Evolutionary conservation across 345 rosid genomes (phyloP).

Genomic region (Salix viminalis): DNA sequence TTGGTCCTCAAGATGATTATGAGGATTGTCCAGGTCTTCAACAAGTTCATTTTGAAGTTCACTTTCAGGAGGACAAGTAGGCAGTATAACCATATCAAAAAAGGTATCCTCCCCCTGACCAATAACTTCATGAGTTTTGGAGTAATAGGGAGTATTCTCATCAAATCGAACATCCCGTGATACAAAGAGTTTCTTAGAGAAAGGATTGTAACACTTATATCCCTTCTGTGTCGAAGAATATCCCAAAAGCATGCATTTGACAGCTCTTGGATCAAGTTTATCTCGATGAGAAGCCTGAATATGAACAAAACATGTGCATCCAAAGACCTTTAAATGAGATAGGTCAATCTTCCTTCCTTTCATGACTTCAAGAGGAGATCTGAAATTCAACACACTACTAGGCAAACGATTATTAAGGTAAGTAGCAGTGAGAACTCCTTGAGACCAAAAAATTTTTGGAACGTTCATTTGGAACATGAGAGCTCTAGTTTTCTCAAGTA

Average conservation of each 20-base stretch:
- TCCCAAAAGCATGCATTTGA: background rate
- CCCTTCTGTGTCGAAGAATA: too few relatives aligned
- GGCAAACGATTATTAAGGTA: background rate
- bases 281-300: background rate
- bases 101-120: too few relatives aligned
- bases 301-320: background rate
- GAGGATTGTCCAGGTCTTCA: too few relatives aligned
- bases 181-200: background rate
- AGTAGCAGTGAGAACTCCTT: background rate
- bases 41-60: too few relatives aligned
- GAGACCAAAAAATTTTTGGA: background rate
- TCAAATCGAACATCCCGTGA: too few relatives aligned
- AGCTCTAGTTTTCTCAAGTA: background rate
- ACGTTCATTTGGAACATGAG: background rate
- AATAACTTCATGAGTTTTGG: too few relatives aligned
- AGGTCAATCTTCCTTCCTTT: background rate
- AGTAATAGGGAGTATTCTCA: too few relatives aligned
- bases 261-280: background rate
- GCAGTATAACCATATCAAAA: too few relatives aligned
- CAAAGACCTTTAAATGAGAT: background rate
- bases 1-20: too few relatives aligned
- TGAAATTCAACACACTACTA: background rate
- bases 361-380: background rate
- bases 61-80: too few relatives aligned
- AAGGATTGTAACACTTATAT: background rate